phyloP scores from a whole-genome alignment of 2,329 filamentous ascomycete genomes.

The Fusarium continuum region DNA sequence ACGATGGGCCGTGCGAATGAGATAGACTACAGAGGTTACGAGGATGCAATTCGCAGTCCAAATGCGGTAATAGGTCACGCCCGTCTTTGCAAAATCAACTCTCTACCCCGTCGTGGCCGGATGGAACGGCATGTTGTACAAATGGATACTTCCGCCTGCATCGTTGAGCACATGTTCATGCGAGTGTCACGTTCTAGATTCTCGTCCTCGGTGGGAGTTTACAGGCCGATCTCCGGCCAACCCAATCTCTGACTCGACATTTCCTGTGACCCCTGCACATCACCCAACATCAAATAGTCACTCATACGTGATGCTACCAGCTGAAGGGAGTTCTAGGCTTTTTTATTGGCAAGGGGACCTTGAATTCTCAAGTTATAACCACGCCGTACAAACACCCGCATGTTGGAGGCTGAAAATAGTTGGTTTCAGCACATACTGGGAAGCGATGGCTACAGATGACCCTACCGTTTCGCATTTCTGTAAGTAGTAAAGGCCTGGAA shows the following conservation, averaged over 20 bases:
- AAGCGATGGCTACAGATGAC: no score
- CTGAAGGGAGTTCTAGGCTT: neutral
- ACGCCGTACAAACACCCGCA: neutral
- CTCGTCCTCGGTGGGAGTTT: neutral
- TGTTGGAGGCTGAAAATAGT: neutral
- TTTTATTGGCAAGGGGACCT: neutral
- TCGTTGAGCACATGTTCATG: neutral
- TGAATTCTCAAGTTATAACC: neutral
- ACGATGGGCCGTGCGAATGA: constrained; percentile 7
- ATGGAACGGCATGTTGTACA: constrained; percentile 5
- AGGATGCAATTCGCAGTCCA: constrained; percentile 1
- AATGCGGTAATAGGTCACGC: constrained; percentile 29
- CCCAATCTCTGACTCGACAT: constrained; percentile 1
- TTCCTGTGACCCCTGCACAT: neutral
- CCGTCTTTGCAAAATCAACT: constrained; percentile 1
- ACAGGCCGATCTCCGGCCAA: neutral
- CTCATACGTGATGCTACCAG: no score
- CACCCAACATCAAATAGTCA: neutral
- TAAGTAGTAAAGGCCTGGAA: neutral
- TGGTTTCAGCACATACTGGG: neutral
- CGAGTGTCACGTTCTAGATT: constrained; percentile 8
- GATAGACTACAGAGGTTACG: constrained; percentile 7
- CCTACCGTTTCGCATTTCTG: neutral
- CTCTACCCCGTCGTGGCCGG: neutral
- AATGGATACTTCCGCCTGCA: no score